Base-by-base conservation (phyloP, 495 filamentous ascomycete species). In the Xylaria castorea region DNA sequence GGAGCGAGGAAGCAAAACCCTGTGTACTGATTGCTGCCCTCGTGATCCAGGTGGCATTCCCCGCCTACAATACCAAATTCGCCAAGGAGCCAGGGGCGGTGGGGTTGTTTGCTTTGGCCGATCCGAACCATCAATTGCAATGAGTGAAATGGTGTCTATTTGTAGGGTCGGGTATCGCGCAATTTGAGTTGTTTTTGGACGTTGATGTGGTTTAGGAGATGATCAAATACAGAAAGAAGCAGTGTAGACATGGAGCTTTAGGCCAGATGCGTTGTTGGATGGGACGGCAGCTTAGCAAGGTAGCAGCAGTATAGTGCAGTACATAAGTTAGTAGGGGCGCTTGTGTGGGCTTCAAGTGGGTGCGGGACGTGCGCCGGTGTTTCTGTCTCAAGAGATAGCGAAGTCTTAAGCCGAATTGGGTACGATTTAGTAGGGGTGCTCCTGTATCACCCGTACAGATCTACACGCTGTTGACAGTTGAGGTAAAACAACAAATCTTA, bases 351-450 rank as follows among this genome's bases (percentile, higher is more conserved):
- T 57, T 22, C 32, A 40, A 40, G 55, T 70, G 40, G 68, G 42
- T 70, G 68, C 42, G 20, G 57, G 68, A 70, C 68, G 44, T 51
- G 68, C 57, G 68, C 68, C 68, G 34, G 68, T 48, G 57, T 70
- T 70, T 50, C 30, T 38, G 53, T 50, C 44, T 48, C 44, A 42
- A 51, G 20, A 67, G 46, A 67, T 67, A 67, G 64, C 64, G 64
- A 53, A 30, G 27, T 51, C 22, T 67, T 67, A 51, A 38, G 32
- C 64, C 46, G 53, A 46, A 67, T 51, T 53, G 44, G 64, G 64
- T 36, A 53, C 27, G 14, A 9, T 16, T 64, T 53, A 22, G 44
- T 67, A 36, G 18, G 44, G 46, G 2, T 36, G 30, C 64, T 53
- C 64, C 64, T 36, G 30, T 30, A 38, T 38, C 20, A 38, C 58